These are phyloP conservation scores for Postia placenta DNA, from an alignment of 768 basidiomycete genomes.

Conservation along the genomic window DNA sequence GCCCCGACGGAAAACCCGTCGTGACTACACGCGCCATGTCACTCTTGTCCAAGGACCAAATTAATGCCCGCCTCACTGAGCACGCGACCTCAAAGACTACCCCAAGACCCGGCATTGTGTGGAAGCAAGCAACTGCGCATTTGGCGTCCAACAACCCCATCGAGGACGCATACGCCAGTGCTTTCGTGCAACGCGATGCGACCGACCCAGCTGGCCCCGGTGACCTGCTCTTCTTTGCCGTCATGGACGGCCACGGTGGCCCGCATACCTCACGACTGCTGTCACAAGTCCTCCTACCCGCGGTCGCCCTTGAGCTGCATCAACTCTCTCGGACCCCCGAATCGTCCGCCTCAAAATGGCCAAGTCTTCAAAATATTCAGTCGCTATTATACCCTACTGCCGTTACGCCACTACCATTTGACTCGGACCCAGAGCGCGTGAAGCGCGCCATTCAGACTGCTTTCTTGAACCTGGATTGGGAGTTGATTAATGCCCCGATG, in stretches of 20 bases:
- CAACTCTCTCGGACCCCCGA: not conserved
- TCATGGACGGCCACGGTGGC: constrained; percentile 91
- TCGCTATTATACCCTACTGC: constrained; percentile 31
- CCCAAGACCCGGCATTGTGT: constrained; percentile 45
- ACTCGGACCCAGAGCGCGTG: constrained; percentile 46
- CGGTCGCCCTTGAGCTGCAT: constrained; percentile 68
- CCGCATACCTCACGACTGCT: constrained; percentile 79
- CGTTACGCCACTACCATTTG: constrained; percentile 25
- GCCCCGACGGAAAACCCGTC: constrained; percentile 54
- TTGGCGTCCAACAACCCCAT: constrained; percentile 86
- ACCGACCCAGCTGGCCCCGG: constrained; percentile 55
- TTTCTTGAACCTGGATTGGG: constrained; percentile 78
- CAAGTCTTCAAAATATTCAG: constrained; percentile 30
- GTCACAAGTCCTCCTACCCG: constrained; percentile 77
- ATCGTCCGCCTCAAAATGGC: not conserved
- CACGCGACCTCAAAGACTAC: constrained; percentile 42
- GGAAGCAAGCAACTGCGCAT: constrained; percentile 75
- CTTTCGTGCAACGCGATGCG: constrained; percentile 58
- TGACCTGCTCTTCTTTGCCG: constrained; percentile 78
- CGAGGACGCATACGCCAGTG: constrained; percentile 80
- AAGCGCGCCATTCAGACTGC: constrained; percentile 68
- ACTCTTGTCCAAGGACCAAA: constrained; percentile 46
- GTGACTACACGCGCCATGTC: constrained; percentile 48
- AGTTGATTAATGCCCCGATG: constrained; percentile 75
- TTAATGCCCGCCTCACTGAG: constrained; percentile 54